Evolutionary conservation across 1,284 basidiomycete species (phyloP).

Genomic region (Sporisorium scitamineum): DNA sequence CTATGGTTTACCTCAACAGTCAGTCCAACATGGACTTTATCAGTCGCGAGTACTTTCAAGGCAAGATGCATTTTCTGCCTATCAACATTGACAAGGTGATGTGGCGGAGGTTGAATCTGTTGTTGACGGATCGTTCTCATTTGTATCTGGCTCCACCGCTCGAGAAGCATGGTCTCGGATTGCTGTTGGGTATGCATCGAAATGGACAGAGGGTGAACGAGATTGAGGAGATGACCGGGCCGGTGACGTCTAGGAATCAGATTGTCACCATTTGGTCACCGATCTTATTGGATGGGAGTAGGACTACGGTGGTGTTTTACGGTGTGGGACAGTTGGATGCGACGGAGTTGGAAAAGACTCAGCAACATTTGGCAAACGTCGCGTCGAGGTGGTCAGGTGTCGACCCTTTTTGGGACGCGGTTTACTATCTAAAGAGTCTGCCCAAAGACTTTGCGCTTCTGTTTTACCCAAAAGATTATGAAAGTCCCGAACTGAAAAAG

Average conservation of each 20-base stretch:
- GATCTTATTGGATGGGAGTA: background rate
- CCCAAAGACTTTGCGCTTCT: background rate
- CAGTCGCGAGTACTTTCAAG: background rate
- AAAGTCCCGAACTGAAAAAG: no score
- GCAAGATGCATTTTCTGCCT: background rate
- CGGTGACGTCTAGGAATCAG: background rate
- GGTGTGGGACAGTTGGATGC: background rate
- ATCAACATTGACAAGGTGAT: background rate
- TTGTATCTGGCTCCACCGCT: background rate
- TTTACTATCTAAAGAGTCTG: background rate
- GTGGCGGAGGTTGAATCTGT: background rate
- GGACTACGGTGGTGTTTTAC: background rate
- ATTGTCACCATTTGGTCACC: background rate
- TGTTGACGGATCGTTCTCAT: background rate
- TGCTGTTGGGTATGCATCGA: background rate
- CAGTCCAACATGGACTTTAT: background rate
- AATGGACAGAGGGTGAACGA: no score
- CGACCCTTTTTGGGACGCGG: background rate
- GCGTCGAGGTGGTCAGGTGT: background rate
- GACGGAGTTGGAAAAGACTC: background rate
- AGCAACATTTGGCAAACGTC: background rate
- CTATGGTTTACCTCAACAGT: background rate
- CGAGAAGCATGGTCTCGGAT: background rate
- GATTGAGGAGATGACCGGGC: no score
- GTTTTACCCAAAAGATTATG: background rate